Evolutionary conservation across 2,329 filamentous ascomycete species (phyloP).

Genomic region (Rhynchosporium secalis): DNA sequence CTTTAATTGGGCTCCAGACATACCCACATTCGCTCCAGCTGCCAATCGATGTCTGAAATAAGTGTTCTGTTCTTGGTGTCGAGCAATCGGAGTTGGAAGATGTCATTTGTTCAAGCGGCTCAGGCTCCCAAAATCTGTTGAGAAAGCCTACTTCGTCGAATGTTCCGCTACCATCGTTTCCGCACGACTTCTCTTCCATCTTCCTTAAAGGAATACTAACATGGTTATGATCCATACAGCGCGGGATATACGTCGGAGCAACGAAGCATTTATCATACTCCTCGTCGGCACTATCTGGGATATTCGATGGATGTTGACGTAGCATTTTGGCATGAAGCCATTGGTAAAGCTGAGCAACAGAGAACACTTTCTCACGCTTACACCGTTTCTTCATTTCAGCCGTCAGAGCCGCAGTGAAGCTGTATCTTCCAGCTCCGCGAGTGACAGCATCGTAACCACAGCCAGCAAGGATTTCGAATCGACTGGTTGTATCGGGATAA

Average conservation of each 20-base stretch:
- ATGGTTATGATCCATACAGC: neutral
- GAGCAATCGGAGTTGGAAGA: neutral
- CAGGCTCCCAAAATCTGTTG: neutral
- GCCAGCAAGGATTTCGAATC: conserved; percentile 2
- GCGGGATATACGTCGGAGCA: neutral
- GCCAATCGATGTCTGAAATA: no score
- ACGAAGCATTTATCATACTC: neutral
- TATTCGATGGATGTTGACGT: conserved; percentile 6
- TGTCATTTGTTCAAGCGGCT: neutral
- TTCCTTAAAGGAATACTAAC: conserved; percentile 4
- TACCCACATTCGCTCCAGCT: no score
- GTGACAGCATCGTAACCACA: conserved; percentile 5
- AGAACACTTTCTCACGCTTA: neutral
- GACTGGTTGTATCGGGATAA: neutral
- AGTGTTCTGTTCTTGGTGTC: no score
- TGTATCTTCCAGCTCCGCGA: conserved; percentile 2
- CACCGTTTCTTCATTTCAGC: neutral
- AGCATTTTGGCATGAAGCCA: conserved; percentile 5
- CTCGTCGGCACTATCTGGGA: neutral
- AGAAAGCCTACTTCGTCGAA: neutral
- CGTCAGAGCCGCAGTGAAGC: conserved; percentile 2
- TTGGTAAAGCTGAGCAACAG: neutral
- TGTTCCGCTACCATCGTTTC: neutral
- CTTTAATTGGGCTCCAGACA: no score
- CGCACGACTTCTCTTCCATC: neutral